Evolutionary conservation across 345 rosid species (phyloP), one percentile per base, ranked within the genome.

Genomic region (Populus pruinosa): DNA sequence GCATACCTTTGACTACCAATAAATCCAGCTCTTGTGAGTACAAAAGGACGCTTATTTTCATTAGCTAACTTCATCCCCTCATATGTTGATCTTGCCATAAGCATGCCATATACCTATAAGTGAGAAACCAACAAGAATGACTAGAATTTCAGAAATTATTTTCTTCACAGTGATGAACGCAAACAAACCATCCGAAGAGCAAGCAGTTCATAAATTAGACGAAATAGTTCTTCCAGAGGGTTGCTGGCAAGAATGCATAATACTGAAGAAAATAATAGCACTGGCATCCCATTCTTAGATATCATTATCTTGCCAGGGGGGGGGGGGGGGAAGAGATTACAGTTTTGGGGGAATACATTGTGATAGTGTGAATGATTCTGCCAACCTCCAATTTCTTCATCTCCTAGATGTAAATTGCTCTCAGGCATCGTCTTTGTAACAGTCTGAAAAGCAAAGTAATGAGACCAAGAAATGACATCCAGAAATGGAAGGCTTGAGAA

Each of bases 11-110:
- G 97, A 77, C 95, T 91, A 76, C 97, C 97, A 64, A 89, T 78
- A 73, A 91, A 94, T 83, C 98, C 97, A 85, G 98, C 98, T 73
- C 97, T 89, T n/a, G 98, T 91, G 74, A 94, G 92, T 68, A 94
- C 98, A 82, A 94, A 94, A 39, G 98, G 97, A 49, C 95, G 91
- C 84, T 88, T 93, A 72, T 85, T 86, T 85, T 85, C 72, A 70
- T 91, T 80, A 76, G 94, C 93, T 83, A 88, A 86, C 84, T 85
- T 81, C 93, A 91, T 90, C 80, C 98, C 97, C 82, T 94, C 97
- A 77, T 82, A 90, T 67, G 97, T 93, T 66, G 97, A 90, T 76
- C 93, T 93, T 77, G 97, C 97, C 98, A 94, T 94, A 82, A 93
- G 85, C 91, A 89, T 84, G 84, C 97, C 97, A 74, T 94, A 93